These are phyloP conservation scores for Leucocoprinus leucothites DNA, from an alignment of 768 basidiomycete species.

Conservation along the genomic window DNA sequence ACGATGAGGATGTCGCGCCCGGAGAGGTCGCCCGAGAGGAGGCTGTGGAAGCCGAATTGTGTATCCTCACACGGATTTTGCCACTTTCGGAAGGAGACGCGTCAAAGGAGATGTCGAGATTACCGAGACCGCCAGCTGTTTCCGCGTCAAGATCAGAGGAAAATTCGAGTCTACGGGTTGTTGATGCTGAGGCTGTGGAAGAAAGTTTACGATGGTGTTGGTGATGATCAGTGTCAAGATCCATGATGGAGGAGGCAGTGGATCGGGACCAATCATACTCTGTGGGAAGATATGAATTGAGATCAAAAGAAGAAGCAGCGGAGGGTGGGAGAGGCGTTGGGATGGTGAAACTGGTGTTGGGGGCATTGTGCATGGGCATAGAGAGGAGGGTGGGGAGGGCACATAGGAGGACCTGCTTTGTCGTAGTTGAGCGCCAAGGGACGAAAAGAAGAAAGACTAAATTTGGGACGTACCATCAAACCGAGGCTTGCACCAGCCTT, in stretches of 20 bases:
- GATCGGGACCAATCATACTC: slow-evolving; percentile 56
- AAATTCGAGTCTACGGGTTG: slow-evolving; percentile 54
- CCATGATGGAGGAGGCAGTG: slow-evolving; percentile 23
- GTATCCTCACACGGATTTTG: slow-evolving; percentile 72
- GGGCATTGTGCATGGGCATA: slow-evolving; percentile 51
- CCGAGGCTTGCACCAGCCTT: slow-evolving; percentile 65
- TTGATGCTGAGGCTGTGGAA: slow-evolving; percentile 28
- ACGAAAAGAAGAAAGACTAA: not conserved
- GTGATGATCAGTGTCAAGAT: slow-evolving; percentile 26
- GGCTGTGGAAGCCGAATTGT: slow-evolving; percentile 48
- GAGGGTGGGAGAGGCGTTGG: slow-evolving; percentile 45
- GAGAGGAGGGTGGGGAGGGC: slow-evolving; percentile 74
- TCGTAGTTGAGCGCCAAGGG: slow-evolving; percentile 19
- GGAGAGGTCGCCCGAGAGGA: slow-evolving; percentile 39
- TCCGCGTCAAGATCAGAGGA: slow-evolving; percentile 44
- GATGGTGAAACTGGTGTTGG: slow-evolving; percentile 55
- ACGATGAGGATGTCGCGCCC: slow-evolving; percentile 16
- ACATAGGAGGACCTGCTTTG: slow-evolving; percentile 65
- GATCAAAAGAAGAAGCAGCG: slow-evolving; percentile 43
- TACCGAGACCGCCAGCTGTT: slow-evolving; percentile 46
- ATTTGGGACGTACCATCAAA: slow-evolving; percentile 25
- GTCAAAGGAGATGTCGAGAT: slow-evolving; percentile 74
- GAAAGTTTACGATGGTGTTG: slow-evolving; percentile 22
- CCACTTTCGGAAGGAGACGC: slow-evolving; percentile 60
- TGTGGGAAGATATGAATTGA: slow-evolving; percentile 43